These are phyloP conservation scores for Aspergillus ochraceus DNA, from an alignment of 2,329 filamentous ascomycete genomes.

Conservation along the genomic window DNA sequence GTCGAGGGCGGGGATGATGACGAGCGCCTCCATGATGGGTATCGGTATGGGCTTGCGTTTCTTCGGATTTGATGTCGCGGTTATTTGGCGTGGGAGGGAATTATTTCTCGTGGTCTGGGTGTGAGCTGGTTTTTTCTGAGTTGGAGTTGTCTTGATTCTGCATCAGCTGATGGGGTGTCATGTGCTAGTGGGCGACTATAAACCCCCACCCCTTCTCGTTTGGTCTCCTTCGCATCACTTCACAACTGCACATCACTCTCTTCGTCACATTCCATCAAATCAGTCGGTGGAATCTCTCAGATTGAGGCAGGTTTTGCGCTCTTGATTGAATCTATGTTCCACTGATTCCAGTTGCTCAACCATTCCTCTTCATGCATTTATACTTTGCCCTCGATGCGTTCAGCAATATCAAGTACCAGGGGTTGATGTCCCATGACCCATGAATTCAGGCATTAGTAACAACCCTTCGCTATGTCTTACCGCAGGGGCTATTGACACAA, in stretches of 20 bases:
- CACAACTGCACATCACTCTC: not conserved
- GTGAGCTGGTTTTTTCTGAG: too few relatives aligned
- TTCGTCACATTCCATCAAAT: not conserved
- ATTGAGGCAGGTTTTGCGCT: too few relatives aligned
- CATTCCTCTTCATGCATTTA: too few relatives aligned
- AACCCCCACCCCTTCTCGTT: not conserved
- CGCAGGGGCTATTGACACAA: not conserved
- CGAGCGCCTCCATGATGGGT: not conserved
- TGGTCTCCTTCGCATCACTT: not conserved
- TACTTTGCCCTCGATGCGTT: too few relatives aligned
- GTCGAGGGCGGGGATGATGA: conserved; percentile 1
- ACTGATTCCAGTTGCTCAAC: too few relatives aligned
- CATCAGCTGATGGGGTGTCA: not conserved
- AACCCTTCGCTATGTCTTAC: not conserved
- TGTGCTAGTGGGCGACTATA: not conserved
- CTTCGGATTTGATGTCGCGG: not conserved
- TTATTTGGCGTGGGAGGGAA: not conserved
- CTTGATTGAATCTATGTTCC: too few relatives aligned
- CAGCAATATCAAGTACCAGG: too few relatives aligned
- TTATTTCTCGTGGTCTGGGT: too few relatives aligned
- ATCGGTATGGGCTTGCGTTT: not conserved
- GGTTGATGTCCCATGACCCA: not conserved
- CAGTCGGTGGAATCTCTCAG: too few relatives aligned
- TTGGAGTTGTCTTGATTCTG: too few relatives aligned
- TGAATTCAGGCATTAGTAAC: not conserved